Evolutionary conservation across 176 grass and related monocot genomes (phyloP).

Genomic region (Leersia perrieri): DNA sequence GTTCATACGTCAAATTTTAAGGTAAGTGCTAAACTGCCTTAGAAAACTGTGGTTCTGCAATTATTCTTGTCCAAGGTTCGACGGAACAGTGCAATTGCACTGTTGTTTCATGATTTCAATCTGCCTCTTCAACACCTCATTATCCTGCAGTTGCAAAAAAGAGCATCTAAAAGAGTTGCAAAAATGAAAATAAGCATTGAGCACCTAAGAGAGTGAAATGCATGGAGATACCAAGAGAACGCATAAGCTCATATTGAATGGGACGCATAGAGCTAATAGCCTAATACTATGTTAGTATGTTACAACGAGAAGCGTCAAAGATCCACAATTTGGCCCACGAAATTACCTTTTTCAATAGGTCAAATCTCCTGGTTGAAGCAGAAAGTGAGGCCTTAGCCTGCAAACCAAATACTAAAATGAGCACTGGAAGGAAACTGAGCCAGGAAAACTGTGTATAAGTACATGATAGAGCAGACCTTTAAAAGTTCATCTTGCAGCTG

Average conservation of each 20-base stretch:
- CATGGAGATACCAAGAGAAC: background rate
- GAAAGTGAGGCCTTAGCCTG: constrained; percentile 64
- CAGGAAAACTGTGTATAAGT: background rate
- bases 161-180: background rate
- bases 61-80: constrained; percentile 16
- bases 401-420: constrained; percentile 15
- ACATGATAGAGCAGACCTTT: constrained; percentile 43
- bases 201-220: background rate
- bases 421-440: background rate
- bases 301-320: background rate
- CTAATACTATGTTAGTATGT: background rate
- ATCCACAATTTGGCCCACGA: background rate
- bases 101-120: constrained; percentile 42
- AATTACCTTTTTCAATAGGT: constrained; percentile 60
- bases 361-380: constrained; percentile 41
- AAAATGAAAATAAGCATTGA: background rate
- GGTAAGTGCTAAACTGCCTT: background rate
- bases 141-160: constrained; percentile 41
- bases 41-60: background rate
- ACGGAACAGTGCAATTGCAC: constrained; percentile 40
- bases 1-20: background rate
- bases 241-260: background rate
- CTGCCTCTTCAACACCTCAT: constrained; percentile 53
- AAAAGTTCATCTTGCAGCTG: constrained; percentile 71
- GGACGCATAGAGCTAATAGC: background rate